Percentiles rank a stretch among this genome's conserved stretches.
These are phyloP conservation scores for Metschnikowia corniflorae DNA, from an alignment of 805 yeast species.

Conservation along the genomic window DNA sequence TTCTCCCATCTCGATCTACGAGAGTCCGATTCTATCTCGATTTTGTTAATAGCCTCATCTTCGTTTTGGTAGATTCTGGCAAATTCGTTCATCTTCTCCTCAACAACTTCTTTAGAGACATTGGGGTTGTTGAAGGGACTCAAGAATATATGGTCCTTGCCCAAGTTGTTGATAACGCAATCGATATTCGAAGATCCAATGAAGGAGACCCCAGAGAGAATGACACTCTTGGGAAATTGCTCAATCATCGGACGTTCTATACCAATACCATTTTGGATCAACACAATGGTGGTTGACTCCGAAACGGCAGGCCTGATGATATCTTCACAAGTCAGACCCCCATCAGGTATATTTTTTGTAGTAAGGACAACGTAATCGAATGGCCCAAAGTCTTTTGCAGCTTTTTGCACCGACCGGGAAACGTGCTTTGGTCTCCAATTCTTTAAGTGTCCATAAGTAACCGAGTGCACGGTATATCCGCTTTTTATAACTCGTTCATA, in stretches of 20 bases:
- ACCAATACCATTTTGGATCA: constrained; percentile 67
- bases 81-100: constrained; percentile 20
- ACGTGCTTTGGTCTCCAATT: constrained; percentile 17
- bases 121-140: constrained; percentile 45
- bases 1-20: constrained; percentile 38
- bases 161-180: constrained; percentile 48
- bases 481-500: constrained; percentile 12
- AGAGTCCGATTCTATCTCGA: constrained; percentile 28
- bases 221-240: constrained; percentile 48
- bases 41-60: constrained; percentile 22
- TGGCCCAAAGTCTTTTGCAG: constrained; percentile 13
- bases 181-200: constrained; percentile 54
- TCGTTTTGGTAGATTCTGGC: constrained; percentile 28
- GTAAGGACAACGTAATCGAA: constrained; percentile 33
- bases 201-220: constrained; percentile 61
- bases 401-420: constrained; percentile 11
- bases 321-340: constrained; percentile 37
- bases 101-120: constrained; percentile 12
- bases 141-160: constrained; percentile 47
- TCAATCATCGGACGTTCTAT: constrained; percentile 52
- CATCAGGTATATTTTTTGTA: constrained; percentile 33
- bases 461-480: constrained; percentile 16
- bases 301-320: constrained; percentile 30
- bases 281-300: constrained; percentile 44
- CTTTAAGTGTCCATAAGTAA: constrained; percentile 15